A percentile compares a stretch with the other conserved stretches of the same genome.
Evolutionary conservation across 1,284 basidiomycete genomes (phyloP).

Genomic region (Farysia itapuensis): DNA sequence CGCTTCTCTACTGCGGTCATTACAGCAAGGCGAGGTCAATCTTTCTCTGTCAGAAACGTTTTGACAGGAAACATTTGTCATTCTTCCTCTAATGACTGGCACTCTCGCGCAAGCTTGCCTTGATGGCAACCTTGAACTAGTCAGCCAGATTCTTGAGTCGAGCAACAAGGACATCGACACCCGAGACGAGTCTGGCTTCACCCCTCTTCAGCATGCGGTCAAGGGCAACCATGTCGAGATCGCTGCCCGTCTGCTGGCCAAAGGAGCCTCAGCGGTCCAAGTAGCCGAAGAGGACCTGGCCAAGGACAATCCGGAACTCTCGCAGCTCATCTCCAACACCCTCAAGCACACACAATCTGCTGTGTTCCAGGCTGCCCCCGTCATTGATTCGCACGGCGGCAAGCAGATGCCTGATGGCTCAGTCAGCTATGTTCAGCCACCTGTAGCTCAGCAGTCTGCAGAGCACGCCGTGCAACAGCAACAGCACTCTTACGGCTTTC

Average conservation of each 20-base stretch:
- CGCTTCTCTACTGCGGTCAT: too few relatives aligned
- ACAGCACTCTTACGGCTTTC: conserved; percentile 26
- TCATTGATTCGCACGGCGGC: conserved; percentile 39
- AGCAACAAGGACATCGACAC: conserved; percentile 37
- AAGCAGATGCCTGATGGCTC: conserved; percentile 48
- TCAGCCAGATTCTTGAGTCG: conserved; percentile 40
- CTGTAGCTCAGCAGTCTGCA: conserved; percentile 5
- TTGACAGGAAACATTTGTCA: background rate
- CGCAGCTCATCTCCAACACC: conserved; percentile 24
- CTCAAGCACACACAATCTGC: conserved; percentile 33
- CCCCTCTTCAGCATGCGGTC: conserved; percentile 41
- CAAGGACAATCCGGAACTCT: conserved; percentile 31
- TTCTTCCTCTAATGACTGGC: conserved; percentile 22
- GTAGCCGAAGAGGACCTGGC: conserved; percentile 16
- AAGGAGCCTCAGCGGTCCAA: conserved; percentile 29
- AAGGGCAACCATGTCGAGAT: conserved; percentile 43
- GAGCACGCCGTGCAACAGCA: conserved; percentile 5
- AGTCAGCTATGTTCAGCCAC: conserved; percentile 44
- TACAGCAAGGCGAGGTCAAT: too few relatives aligned
- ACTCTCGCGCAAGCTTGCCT: conserved; percentile 49
- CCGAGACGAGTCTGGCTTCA: conserved; percentile 32
- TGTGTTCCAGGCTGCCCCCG: conserved; percentile 28
- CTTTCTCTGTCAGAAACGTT: too few relatives aligned
- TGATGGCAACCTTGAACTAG: conserved; percentile 42
- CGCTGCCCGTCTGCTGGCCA: conserved; percentile 46